Conservation (phyloP, 495 filamentous ascomycete species). For the Penicillium cosmopolitanum region DNA sequence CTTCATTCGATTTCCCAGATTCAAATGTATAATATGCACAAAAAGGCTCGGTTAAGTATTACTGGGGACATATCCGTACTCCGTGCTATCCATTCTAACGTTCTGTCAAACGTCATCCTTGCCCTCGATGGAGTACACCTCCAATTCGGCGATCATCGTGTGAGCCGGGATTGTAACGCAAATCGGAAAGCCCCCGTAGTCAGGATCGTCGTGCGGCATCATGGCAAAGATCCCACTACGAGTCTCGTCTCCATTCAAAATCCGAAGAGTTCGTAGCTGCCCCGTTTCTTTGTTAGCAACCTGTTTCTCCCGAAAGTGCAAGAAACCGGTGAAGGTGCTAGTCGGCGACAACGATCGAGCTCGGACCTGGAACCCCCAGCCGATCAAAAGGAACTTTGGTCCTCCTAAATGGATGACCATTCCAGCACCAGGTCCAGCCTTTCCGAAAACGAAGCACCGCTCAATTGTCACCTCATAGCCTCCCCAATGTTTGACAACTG, state of each 20-base stretch:
- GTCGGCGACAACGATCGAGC: conserved; percentile 31
- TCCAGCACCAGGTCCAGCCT: conserved; percentile 41
- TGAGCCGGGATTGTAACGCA: conserved; percentile 50
- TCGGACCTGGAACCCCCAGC: conserved; percentile 49
- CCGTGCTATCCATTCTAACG: background rate
- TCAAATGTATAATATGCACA: background rate
- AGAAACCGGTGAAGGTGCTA: conserved; percentile 47
- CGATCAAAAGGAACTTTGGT: conserved; percentile 48
- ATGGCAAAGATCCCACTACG: conserved; percentile 46
- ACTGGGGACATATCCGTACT: too few relatives aligned
- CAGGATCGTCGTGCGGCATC: conserved; percentile 55
- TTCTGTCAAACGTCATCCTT: conserved; percentile 16
- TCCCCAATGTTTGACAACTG: conserved; percentile 25
- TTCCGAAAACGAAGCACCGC: conserved; percentile 53
- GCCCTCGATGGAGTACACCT: conserved; percentile 45
- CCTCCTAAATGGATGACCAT: conserved; percentile 48
- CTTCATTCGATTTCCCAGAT: background rate
- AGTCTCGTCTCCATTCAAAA: conserved; percentile 55
- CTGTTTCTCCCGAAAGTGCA: conserved; percentile 46
- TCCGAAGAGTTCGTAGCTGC: conserved; percentile 37
- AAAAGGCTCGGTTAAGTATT: background rate
- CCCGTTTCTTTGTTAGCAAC: conserved; percentile 39
- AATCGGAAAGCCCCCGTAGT: conserved; percentile 57
- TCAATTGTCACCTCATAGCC: conserved; percentile 43
- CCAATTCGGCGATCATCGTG: conserved; percentile 53